Conservation (phyloP, 306 rosid species). For the Betula pendula region DNA sequence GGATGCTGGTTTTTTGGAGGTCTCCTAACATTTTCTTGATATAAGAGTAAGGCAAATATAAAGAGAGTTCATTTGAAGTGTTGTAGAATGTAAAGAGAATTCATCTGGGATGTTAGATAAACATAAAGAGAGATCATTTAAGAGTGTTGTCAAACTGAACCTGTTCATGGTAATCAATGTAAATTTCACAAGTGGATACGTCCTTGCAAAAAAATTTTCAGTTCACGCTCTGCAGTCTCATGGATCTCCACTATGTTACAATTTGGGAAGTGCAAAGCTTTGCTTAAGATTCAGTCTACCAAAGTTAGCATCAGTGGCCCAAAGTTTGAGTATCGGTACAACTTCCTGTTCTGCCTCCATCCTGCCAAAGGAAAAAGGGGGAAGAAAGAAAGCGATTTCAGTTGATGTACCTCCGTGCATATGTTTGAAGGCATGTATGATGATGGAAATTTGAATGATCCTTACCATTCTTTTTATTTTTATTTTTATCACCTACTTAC, state of each 20-base stretch:
- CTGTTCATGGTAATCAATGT: background rate
- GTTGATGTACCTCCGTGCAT: background rate
- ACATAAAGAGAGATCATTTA: background rate
- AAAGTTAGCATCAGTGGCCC: no score
- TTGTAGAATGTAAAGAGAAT: background rate
- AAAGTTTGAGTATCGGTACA: no score
- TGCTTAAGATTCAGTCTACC: no score
- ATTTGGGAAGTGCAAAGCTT: no score
- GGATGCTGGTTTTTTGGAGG: background rate
- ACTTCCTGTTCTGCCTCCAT: no score
- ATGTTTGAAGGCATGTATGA: background rate
- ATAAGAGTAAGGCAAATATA: background rate
- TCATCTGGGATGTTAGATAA: background rate
- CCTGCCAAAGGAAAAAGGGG: no score
- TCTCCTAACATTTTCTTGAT: background rate
- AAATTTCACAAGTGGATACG: background rate
- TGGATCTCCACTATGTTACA: background rate
- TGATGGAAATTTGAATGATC: background rate
- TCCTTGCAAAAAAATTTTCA: background rate
- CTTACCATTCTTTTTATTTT: background rate
- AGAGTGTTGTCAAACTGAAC: background rate
- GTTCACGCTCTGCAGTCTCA: background rate
- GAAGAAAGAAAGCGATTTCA: background rate
- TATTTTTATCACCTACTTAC: no score
- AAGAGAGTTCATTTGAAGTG: background rate